phyloP scores from a whole-genome alignment of 805 yeast species.

The Cyberlindnera maritima region DNA sequence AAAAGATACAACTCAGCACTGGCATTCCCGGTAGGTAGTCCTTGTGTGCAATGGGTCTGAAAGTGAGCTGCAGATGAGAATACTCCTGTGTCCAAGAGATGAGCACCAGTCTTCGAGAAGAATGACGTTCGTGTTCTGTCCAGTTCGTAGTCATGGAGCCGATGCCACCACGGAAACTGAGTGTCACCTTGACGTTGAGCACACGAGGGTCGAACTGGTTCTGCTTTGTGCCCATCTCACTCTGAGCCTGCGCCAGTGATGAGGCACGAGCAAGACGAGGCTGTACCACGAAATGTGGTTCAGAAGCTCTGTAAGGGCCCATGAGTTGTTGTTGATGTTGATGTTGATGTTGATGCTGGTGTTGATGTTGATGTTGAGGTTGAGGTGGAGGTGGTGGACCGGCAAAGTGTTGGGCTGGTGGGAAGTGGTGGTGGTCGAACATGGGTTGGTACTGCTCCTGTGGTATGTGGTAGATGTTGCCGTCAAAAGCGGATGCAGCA shows the following conservation, averaged over 20 bases:
- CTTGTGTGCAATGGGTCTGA: slow-evolving; percentile 35
- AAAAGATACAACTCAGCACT: slow-evolving; percentile 57
- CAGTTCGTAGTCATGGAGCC: slow-evolving; percentile 40
- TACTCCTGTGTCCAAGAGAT: slow-evolving; percentile 39
- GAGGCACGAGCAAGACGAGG: slow-evolving; percentile 21
- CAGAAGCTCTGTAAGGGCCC: slow-evolving; percentile 8
- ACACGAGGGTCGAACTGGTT: background rate
- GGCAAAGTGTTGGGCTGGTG: background rate
- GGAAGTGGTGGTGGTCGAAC: background rate
- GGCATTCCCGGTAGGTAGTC: slow-evolving; percentile 39
- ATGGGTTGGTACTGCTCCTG: background rate
- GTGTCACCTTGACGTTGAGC: slow-evolving; percentile 17
- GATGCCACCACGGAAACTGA: slow-evolving; percentile 18
- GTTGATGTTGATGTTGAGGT: too few relatives aligned
- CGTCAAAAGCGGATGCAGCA: slow-evolving; percentile 2
- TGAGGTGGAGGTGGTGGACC: slow-evolving; percentile 2
- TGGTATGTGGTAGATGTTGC: background rate
- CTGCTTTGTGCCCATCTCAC: background rate
- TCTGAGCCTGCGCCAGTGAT: background rate
- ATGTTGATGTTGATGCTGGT: too few relatives aligned
- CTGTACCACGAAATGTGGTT: slow-evolving; percentile 9
- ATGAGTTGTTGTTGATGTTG: too few relatives aligned
- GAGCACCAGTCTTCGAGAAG: slow-evolving; percentile 46
- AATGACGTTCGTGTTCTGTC: slow-evolving; percentile 41
- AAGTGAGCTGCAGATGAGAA: slow-evolving; percentile 35